A percentile compares a stretch with the other conserved stretches of the same genome.
These are phyloP conservation scores for Takashimella tepidaria DNA, from an alignment of 1,284 basidiomycete species.

Conservation along the genomic window DNA sequence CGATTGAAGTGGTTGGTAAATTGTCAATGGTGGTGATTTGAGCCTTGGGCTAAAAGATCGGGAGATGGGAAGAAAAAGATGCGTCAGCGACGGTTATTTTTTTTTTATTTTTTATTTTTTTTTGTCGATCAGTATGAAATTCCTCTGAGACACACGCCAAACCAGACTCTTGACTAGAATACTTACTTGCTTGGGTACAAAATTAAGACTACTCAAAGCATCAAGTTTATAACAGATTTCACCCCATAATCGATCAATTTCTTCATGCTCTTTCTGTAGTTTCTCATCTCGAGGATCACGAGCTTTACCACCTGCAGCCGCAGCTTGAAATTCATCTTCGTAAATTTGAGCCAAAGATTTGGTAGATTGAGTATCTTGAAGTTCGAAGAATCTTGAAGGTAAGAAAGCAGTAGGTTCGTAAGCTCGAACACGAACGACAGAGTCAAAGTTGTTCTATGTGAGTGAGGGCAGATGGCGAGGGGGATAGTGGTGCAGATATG, in stretches of 20 bases:
- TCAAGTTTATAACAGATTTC: slow-evolving; percentile 84
- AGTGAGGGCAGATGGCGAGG: background rate
- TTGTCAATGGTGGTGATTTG: slow-evolving; percentile 82
- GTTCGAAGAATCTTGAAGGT: slow-evolving; percentile 81
- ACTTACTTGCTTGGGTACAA: slow-evolving; percentile 86
- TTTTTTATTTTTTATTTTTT: no score
- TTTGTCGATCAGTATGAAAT: no score
- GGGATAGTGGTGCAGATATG: background rate
- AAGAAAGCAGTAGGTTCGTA: slow-evolving; percentile 82
- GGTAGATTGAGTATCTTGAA: slow-evolving; percentile 79
- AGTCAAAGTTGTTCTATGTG: slow-evolving; percentile 67
- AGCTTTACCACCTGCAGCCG: slow-evolving; percentile 50
- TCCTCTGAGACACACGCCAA: no score
- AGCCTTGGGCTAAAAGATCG: slow-evolving; percentile 78
- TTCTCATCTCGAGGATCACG: slow-evolving; percentile 81
- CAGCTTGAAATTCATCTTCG: slow-evolving; percentile 81
- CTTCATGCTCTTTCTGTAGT: slow-evolving; percentile 80
- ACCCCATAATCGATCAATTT: slow-evolving; percentile 78
- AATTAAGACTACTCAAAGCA: slow-evolving; percentile 90
- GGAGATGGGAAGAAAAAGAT: no score
- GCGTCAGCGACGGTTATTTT: no score
- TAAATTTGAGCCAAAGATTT: slow-evolving; percentile 94
- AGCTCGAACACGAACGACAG: slow-evolving; percentile 74
- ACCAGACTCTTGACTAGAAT: no score
- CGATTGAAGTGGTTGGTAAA: slow-evolving; percentile 75